Base-by-base conservation (phyloP, 306 rosid species). In the Psophocarpus tetragonolobus region DNA sequence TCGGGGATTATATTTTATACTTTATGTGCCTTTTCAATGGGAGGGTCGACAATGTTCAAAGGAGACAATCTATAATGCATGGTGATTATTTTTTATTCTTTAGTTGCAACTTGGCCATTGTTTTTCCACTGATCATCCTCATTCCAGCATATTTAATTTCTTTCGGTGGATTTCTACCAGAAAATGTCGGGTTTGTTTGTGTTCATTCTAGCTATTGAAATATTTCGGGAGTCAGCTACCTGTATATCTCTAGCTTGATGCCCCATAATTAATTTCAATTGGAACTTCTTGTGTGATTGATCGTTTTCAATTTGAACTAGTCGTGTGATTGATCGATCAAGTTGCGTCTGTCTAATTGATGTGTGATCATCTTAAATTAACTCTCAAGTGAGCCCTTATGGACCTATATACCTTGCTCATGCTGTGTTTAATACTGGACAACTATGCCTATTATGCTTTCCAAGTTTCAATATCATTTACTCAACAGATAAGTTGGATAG, bases 281-380 rank as follows among this genome's bases (percentile, higher is more conserved):
- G 71, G 84, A 80, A 47, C 44, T 66, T 57, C 51, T 80, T 76
- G 71, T 74, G 12, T 54, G 44, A 21, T 57, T 60, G 44, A 41
- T 41, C 24, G 1, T n/a, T 14, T 39, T 68, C 57, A 68, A 65
- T 3, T 69, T 74, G 84, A 80, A 47, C 44, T 66, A 63, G 57
- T 80, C 73, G 71, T 74, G 12, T 54, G 44, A 21, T 57, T 60
- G 44, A 41, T 41, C 24, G 1, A 62, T 17, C 3, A 66, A 51
- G 67, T 23, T 66, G 44, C 53, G 44, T 27, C 17, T 64, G 66
- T 33, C 32, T 39, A 29, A 50, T 64, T 58, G 21, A 58, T 20
- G 21, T 61, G 84, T 35, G 83, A 70, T 78, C 71, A 47, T 53
- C 61, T 53, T 53, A 21, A 20, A 3, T 53, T 53, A 24, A 23